phyloP scores from a whole-genome alignment of 306 rosid genomes.

The Mucuna pruriens region DNA sequence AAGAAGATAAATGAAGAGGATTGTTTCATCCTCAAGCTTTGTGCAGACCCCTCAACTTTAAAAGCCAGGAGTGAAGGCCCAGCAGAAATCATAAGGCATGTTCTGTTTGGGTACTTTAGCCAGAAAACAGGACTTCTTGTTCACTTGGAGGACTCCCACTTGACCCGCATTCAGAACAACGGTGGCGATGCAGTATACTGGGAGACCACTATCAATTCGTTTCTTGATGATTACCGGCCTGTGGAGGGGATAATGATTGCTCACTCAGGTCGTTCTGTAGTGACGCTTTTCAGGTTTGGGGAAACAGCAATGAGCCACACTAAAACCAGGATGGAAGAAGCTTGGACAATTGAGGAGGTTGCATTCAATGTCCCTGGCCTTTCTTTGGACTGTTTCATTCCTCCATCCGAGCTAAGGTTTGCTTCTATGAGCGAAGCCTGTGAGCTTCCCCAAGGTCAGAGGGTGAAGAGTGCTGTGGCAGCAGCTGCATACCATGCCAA shows the following conservation, averaged over 20 bases:
- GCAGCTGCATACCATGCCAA: constrained; percentile 67
- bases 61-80: constrained; percentile 99
- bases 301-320: constrained; percentile 99
- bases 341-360: constrained; percentile 98
- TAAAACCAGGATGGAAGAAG: constrained; percentile 97
- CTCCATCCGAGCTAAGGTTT: constrained; percentile 92
- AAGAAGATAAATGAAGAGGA: constrained; percentile 92
- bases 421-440: constrained; percentile 88
- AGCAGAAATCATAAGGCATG: constrained; percentile 97
- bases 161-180: constrained; percentile 96
- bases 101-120: constrained; percentile 97
- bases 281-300: constrained; percentile 97
- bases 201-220: constrained; percentile 98
- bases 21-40: constrained; percentile 96
- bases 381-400: constrained; percentile 94
- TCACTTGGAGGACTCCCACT: constrained; percentile 97
- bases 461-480: constrained; percentile 56
- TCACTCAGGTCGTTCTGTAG: constrained; percentile 93
- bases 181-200: constrained; percentile 99
- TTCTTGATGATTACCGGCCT: constrained; percentile 85
- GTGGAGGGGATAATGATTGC: constrained; percentile 97
- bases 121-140: constrained; percentile 94
- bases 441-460: constrained; percentile 73
- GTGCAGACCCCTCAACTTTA: constrained; percentile 83
- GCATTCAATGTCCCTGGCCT: constrained; percentile 97